Evolutionary conservation across 78 protist species (phyloP).

Genomic region (Tieghemostelium lacteum): DNA sequence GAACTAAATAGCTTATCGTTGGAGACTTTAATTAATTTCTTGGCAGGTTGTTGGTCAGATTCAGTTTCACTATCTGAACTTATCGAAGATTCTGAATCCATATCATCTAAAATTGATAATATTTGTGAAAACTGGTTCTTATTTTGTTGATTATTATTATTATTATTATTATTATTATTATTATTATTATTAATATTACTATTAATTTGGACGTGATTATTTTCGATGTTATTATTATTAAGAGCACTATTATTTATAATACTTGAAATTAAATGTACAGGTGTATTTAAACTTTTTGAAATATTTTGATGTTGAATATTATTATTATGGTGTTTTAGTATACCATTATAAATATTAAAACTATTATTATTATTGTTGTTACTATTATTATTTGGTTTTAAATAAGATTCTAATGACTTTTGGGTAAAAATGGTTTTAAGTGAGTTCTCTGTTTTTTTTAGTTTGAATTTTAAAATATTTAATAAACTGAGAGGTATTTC

Average conservation of each 20-base stretch:
- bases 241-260: background rate
- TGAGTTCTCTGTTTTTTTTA: background rate
- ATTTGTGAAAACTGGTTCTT: background rate
- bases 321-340: too few relatives aligned
- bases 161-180: conserved; percentile 3
- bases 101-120: conserved; percentile 21
- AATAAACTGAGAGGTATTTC: too few relatives aligned
- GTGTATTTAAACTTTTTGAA: background rate
- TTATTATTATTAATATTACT: background rate
- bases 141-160: background rate
- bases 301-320: background rate
- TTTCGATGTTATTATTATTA: background rate
- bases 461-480: too few relatives aligned
- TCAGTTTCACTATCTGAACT: conserved; percentile 9
- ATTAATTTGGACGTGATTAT: background rate
- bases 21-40: background rate
- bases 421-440: background rate
- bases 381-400: background rate
- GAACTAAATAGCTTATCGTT: too few relatives aligned
- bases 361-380: too few relatives aligned
- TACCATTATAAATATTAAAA: too few relatives aligned
- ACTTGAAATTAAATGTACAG: background rate
- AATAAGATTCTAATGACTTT: background rate
- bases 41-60: background rate
- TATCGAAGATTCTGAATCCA: conserved; percentile 33